These are phyloP conservation scores for Coffea canephora DNA, from an alignment of 257 asterid genomes.

Conservation along the genomic window DNA sequence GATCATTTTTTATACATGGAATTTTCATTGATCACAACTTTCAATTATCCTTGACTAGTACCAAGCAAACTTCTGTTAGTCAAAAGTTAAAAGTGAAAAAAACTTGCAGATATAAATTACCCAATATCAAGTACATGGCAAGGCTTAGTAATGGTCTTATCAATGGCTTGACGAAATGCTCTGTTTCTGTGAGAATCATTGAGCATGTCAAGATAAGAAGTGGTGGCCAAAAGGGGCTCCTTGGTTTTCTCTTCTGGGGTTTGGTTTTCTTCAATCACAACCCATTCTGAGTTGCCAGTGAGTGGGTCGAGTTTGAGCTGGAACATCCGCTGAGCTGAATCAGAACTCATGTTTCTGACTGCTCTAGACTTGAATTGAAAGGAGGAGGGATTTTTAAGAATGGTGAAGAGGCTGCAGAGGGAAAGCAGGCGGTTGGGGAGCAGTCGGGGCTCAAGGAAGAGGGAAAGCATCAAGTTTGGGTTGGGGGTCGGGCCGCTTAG, in stretches of 20 bases:
- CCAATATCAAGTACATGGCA: conserved; percentile 98
- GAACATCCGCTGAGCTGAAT: conserved; percentile 48
- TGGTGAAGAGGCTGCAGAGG: conserved; percentile 10
- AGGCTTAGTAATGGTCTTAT: conserved; percentile 65
- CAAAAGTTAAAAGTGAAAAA: neutral
- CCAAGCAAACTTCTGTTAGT: neutral
- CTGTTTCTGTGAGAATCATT: conserved; percentile 71
- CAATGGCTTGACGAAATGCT: conserved; percentile 75
- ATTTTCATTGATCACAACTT: neutral
- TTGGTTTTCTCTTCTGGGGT: conserved; percentile 29
- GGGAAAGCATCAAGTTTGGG: conserved; percentile 32
- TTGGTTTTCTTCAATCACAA: conserved; percentile 62
- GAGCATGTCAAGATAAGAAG: conserved; percentile 91
- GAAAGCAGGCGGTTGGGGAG: conserved; percentile 13
- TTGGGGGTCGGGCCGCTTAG: neutral
- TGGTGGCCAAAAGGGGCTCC: conserved; percentile 61
- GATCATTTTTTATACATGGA: neutral
- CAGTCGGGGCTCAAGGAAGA: conserved; percentile 31
- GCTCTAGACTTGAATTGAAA: conserved; percentile 1
- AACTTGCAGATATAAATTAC: conserved; percentile 32
- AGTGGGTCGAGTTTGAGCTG: conserved; percentile 77
- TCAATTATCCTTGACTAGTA: neutral
- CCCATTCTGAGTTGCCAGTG: conserved; percentile 85
- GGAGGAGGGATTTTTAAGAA: conserved; percentile 14
- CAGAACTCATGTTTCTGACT: conserved; percentile 47